Conservation (phyloP, 306 rosid genomes). For the Ceratonia siliqua region DNA sequence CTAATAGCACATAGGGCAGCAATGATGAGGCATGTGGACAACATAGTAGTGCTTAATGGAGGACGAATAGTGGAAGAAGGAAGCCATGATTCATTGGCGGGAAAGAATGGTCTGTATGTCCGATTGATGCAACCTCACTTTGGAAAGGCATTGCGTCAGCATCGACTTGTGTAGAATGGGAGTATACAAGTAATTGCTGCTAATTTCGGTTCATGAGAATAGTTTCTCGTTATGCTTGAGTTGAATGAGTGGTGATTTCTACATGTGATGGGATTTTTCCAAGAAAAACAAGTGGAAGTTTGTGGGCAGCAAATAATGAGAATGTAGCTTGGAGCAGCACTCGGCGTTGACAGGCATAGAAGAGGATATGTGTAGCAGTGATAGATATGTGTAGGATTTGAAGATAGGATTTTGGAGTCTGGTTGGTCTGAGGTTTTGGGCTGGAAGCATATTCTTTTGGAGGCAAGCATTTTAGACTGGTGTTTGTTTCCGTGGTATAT, state of each 20-base stretch:
- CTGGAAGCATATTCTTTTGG: conserved; percentile 80
- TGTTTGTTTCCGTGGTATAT: conserved; percentile 63
- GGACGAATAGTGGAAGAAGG: conserved; percentile 99
- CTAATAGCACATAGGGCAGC: conserved; percentile 98
- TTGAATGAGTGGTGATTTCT: conserved; percentile 40
- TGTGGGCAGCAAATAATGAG: conserved; percentile 38
- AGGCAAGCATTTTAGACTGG: conserved; percentile 55
- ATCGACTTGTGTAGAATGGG: conserved; percentile 68
- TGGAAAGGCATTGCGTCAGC: conserved; percentile 93
- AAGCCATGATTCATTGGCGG: conserved; percentile 69
- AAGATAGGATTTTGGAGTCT: conserved; percentile 56
- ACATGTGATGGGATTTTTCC: conserved; percentile 39
- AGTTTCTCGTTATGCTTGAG: conserved; percentile 46
- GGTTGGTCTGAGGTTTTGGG: conserved; percentile 57
- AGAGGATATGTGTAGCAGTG: conserved; percentile 48
- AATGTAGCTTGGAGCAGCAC: conserved; percentile 33
- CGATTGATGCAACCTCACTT: conserved; percentile 99
- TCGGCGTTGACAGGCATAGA: conserved; percentile 43
- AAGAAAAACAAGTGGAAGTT: conserved; percentile 42
- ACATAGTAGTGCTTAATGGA: conserved; percentile 97
- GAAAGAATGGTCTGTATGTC: conserved; percentile 90
- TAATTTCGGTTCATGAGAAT: conserved; percentile 41
- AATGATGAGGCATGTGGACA: conserved; percentile 98
- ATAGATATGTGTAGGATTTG: conserved; percentile 60
- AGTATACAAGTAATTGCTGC: conserved; percentile 33